These are phyloP conservation scores for Ceratobasidium sp. DNA, from an alignment of 1,284 basidiomycete species.

Conservation along the genomic window DNA sequence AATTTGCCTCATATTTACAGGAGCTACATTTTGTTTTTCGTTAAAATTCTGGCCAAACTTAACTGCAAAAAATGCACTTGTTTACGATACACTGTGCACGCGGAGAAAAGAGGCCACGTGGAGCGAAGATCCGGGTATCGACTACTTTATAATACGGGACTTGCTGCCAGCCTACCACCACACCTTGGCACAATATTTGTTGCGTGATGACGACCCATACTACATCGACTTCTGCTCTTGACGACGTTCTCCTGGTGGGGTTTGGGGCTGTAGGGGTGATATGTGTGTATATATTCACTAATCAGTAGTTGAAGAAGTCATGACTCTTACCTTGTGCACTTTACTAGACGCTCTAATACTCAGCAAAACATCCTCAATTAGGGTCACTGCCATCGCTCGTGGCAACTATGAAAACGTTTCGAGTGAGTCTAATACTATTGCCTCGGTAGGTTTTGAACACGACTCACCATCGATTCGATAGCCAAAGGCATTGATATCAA, in stretches of 20 bases:
- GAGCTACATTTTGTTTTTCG: too few relatives aligned
- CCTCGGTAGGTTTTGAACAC: background rate
- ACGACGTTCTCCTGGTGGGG: constrained; percentile 59
- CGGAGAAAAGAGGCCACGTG: too few relatives aligned
- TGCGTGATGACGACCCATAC: background rate
- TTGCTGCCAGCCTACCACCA: background rate
- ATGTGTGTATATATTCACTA: constrained; percentile 50
- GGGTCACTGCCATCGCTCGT: constrained; percentile 79
- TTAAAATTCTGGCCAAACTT: too few relatives aligned
- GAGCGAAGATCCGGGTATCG: too few relatives aligned
- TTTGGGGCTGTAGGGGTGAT: constrained; percentile 63
- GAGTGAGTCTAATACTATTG: constrained; percentile 54
- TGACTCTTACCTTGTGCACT: background rate
- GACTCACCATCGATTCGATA: background rate
- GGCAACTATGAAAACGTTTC: constrained; percentile 73
- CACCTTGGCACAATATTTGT: background rate
- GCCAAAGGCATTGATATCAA: constrained; percentile 62
- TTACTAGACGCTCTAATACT: constrained; percentile 69
- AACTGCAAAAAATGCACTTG: too few relatives aligned
- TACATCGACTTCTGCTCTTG: background rate
- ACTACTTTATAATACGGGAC: background rate
- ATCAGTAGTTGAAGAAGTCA: background rate
- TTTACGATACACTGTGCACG: too few relatives aligned
- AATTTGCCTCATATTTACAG: too few relatives aligned
- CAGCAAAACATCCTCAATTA: constrained; percentile 67